Conservation (phyloP, 2,329 filamentous ascomycete genomes). For the Ascochyta viciae-villosae region DNA sequence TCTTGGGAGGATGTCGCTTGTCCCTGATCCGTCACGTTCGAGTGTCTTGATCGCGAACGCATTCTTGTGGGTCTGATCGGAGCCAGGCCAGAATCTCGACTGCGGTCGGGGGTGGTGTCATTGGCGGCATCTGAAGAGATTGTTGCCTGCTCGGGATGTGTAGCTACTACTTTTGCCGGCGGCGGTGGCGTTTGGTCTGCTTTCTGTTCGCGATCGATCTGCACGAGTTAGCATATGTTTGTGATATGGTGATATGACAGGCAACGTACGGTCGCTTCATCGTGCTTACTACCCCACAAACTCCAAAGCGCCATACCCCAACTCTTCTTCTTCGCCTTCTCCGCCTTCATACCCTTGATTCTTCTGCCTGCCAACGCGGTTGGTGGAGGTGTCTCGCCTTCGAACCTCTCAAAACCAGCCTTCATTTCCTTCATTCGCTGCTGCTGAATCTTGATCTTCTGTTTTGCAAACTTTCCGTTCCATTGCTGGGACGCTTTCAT, state of each 20-base stretch:
- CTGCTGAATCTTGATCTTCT: slow-evolving; percentile 76
- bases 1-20: slow-evolving; percentile 34
- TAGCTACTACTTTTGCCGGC: slow-evolving; percentile 19
- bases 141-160: slow-evolving; percentile 13
- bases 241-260: not conserved
- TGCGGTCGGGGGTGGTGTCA: slow-evolving; percentile 15
- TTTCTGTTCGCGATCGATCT: slow-evolving; percentile 46
- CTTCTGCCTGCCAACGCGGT: slow-evolving; percentile 80
- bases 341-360: slow-evolving; percentile 55
- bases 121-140: slow-evolving; percentile 47
- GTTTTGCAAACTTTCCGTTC: slow-evolving; percentile 73
- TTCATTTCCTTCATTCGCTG: slow-evolving; percentile 75
- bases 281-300: slow-evolving; percentile 87
- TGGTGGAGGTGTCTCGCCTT: slow-evolving; percentile 79
- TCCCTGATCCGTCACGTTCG: slow-evolving; percentile 43
- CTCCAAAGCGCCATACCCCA: slow-evolving; percentile 84
- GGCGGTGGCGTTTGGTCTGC: slow-evolving; percentile 31
- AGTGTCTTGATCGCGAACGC: slow-evolving; percentile 40
- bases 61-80: slow-evolving; percentile 19
- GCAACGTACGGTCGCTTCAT: slow-evolving; percentile 70
- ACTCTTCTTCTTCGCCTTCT: slow-evolving; percentile 69
- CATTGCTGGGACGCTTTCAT: slow-evolving; percentile 74
- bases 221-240: not conserved
- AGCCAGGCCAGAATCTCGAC: slow-evolving; percentile 13
- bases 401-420: slow-evolving; percentile 73